Evolutionary conservation across 352 stramenopile genomes (phyloP).

Genomic region (Phytophthora lateralis): DNA sequence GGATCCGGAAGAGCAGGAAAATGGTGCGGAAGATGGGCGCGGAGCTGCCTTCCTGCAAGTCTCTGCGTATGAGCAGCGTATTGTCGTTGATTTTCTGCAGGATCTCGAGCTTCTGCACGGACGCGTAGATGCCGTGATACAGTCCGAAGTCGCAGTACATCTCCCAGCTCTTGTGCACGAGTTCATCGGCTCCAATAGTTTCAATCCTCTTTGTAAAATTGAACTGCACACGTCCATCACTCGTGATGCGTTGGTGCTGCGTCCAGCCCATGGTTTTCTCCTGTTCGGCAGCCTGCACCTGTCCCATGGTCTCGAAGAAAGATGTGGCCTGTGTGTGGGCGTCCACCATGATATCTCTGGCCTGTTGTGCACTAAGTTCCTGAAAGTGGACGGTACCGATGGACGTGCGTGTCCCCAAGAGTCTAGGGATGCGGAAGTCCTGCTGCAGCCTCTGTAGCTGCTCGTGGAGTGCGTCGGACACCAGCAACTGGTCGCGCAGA

Average conservation of each 20-base stretch:
- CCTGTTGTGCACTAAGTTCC: slow-evolving; percentile 49
- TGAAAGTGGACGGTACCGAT: slow-evolving; percentile 73
- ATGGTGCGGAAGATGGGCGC: slow-evolving; percentile 78
- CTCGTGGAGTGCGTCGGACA: slow-evolving; percentile 70
- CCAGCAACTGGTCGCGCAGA: slow-evolving; percentile 57
- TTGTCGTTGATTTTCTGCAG: slow-evolving; percentile 80
- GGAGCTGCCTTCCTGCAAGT: slow-evolving; percentile 64
- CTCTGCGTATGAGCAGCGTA: slow-evolving; percentile 72
- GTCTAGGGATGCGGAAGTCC: slow-evolving; percentile 60
- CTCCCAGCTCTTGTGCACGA: slow-evolving; percentile 77
- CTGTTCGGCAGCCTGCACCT: slow-evolving; percentile 23
- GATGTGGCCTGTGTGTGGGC: slow-evolving; percentile 70
- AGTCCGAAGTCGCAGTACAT: slow-evolving; percentile 84
- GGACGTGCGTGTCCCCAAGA: slow-evolving; percentile 40
- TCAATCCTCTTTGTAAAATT: slow-evolving; percentile 81
- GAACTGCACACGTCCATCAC: slow-evolving; percentile 72
- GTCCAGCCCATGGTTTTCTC: slow-evolving; percentile 86
- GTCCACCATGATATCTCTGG: slow-evolving; percentile 71
- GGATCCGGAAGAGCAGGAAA: slow-evolving; percentile 76
- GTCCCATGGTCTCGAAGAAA: slow-evolving; percentile 70
- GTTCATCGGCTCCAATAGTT: slow-evolving; percentile 62
- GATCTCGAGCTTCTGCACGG: slow-evolving; percentile 80
- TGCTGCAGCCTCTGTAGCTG: slow-evolving; percentile 70
- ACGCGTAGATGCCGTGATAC: slow-evolving; percentile 81
- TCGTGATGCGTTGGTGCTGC: slow-evolving; percentile 70